Evolutionary conservation across 371 early-diverging fungal genomes (phyloP).

Genomic region (Mortierella sp.): DNA sequence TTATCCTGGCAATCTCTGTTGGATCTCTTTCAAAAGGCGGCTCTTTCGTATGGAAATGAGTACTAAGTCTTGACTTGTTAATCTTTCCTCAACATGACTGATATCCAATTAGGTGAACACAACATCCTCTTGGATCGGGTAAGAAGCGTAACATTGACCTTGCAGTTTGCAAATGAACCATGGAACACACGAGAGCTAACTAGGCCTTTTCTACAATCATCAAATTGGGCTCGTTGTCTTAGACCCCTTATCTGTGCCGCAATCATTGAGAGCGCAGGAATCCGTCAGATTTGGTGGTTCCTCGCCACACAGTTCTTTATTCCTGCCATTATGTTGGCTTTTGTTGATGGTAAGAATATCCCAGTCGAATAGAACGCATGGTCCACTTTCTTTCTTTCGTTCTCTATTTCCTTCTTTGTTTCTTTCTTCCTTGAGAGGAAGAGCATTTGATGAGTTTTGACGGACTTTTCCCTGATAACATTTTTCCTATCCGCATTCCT

Average conservation of each 20-base stretch:
- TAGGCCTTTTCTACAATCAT: too few species aligned
- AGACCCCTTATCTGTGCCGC: conserved; percentile 24
- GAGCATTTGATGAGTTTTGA: too few species aligned
- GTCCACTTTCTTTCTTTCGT: too few species aligned
- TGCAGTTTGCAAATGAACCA: too few species aligned
- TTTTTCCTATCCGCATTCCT: neutral
- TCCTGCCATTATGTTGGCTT: conserved; percentile 17
- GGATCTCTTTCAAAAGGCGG: neutral
- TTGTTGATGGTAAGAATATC: conserved; percentile 19
- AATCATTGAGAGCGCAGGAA: conserved; percentile 20
- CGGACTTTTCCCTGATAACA: neutral
- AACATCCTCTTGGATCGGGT: conserved; percentile 28
- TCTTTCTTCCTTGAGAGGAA: too few species aligned
- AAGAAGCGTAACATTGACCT: neutral
- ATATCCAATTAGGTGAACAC: conserved; percentile 5
- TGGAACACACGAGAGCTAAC: too few species aligned
- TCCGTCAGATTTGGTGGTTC: conserved; percentile 22
- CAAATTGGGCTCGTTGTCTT: neutral
- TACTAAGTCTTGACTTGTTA: neutral
- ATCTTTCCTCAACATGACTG: neutral
- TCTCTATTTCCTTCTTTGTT: too few species aligned
- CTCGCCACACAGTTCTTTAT: conserved; percentile 17
- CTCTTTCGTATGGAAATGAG: neutral
- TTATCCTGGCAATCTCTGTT: neutral
- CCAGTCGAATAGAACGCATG: too few species aligned